Percentiles rank a stretch among this genome's conserved stretches.
These are phyloP conservation scores for Russula abietina DNA, from an alignment of 768 basidiomycete genomes.

Conservation along the genomic window DNA sequence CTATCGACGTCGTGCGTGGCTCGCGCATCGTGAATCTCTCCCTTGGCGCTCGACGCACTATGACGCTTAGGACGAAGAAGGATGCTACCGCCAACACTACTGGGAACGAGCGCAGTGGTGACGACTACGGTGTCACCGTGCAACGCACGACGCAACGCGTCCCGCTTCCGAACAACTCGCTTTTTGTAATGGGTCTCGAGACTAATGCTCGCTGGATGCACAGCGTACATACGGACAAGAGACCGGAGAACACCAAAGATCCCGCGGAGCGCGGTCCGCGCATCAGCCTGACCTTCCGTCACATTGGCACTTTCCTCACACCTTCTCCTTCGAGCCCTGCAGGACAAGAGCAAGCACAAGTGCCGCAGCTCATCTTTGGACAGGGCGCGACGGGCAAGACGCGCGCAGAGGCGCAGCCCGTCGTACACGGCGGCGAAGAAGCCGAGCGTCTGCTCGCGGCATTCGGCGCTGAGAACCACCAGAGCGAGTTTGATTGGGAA, in stretches of 20 bases:
- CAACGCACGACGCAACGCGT: slow-evolving; percentile 46
- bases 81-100: slow-evolving; percentile 27
- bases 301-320: slow-evolving; percentile 68
- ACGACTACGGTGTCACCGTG: background rate
- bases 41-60: slow-evolving; percentile 68
- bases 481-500: slow-evolving; percentile 67
- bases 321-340: background rate
- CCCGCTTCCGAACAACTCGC: slow-evolving; percentile 72
- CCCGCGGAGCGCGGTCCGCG: slow-evolving; percentile 51
- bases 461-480: slow-evolving; percentile 72
- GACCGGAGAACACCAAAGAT: slow-evolving; percentile 55
- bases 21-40: slow-evolving; percentile 78
- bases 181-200: slow-evolving; percentile 71
- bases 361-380: slow-evolving; percentile 55
- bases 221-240: slow-evolving; percentile 70
- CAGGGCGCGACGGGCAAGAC: slow-evolving; percentile 67
- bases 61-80: slow-evolving; percentile 68
- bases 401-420: slow-evolving; percentile 45
- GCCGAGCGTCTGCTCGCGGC: slow-evolving; percentile 47
- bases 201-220: slow-evolving; percentile 76
- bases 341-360: background rate
- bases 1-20: slow-evolving; percentile 68
- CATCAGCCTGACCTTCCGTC: slow-evolving; percentile 75
- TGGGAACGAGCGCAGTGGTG: background rate
- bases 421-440: slow-evolving; percentile 48